These are phyloP conservation scores for Wakefieldia striispora DNA, from an alignment of 768 basidiomycete species.

Conservation along the genomic window DNA sequence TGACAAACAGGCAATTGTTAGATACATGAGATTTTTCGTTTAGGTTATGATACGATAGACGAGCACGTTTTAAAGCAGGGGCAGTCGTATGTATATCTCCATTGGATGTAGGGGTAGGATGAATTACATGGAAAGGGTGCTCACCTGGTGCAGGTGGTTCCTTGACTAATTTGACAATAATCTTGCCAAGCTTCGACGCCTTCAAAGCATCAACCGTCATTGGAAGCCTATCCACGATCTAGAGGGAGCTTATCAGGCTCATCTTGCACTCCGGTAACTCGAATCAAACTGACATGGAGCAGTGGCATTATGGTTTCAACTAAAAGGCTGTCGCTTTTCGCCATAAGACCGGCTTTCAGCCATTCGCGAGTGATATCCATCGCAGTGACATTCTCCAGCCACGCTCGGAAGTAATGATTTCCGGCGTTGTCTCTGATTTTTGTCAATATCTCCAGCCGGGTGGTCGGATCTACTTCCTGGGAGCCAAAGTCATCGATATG, in stretches of 20 bases:
- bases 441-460: conserved; percentile 72
- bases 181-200: conserved; percentile 74
- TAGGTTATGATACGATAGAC: conserved; percentile 34
- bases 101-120: conserved; percentile 20
- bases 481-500: conserved; percentile 59
- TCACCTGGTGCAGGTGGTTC: conserved; percentile 79
- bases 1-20: conserved; percentile 54
- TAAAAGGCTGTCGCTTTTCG: conserved; percentile 51
- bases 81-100: conserved; percentile 30
- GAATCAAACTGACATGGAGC: conserved; percentile 65
- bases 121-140: conserved; percentile 33
- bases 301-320: conserved; percentile 84
- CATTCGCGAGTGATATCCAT: conserved; percentile 81
- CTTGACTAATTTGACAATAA: conserved; percentile 74
- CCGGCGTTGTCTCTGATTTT: conserved; percentile 82
- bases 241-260: conserved; percentile 18
- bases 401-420: conserved; percentile 84
- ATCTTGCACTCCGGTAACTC: conserved; percentile 4
- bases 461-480: conserved; percentile 59
- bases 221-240: conserved; percentile 83
- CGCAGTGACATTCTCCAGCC: conserved; percentile 73
- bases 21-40: conserved; percentile 51
- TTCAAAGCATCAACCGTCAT: conserved; percentile 67
- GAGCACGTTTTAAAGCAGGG: conserved; percentile 28
- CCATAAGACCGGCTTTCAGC: conserved; percentile 68